These are phyloP conservation scores for Hericium coralloides DNA, from an alignment of 768 basidiomycete species.

Conservation along the genomic window DNA sequence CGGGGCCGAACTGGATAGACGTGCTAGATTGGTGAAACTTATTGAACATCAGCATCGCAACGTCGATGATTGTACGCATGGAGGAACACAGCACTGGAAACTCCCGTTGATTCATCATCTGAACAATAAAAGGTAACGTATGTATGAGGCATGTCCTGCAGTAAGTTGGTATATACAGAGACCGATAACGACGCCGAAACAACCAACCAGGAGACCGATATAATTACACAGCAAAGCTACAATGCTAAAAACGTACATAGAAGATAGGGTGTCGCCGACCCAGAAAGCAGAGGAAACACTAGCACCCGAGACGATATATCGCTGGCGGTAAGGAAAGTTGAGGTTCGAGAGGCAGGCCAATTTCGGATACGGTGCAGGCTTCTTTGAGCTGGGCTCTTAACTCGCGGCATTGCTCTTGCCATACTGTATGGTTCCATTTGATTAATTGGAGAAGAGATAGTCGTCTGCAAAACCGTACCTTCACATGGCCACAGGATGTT, in stretches of 20 bases:
- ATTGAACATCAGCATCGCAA: too few relatives aligned
- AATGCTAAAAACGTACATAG: neutral
- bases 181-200: neutral
- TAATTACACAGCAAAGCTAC: neutral
- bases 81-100: too few relatives aligned
- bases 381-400: neutral
- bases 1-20: neutral
- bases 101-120: too few relatives aligned
- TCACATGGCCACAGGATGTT: slow-evolving; percentile 62
- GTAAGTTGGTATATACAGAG: neutral
- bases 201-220: neutral
- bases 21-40: too few relatives aligned
- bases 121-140: too few relatives aligned
- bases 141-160: too few relatives aligned
- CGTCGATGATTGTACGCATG: too few relatives aligned
- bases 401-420: neutral
- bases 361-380: neutral
- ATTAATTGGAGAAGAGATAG: neutral
- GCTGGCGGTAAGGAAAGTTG: neutral
- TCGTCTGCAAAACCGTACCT: slow-evolving; percentile 23
- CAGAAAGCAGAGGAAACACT: neutral
- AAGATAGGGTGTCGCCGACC: neutral
- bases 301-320: neutral
- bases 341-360: neutral
- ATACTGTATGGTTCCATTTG: neutral